Evolutionary conservation across 208 protist species (phyloP).

Genomic region (Naegleria fowleri): DNA sequence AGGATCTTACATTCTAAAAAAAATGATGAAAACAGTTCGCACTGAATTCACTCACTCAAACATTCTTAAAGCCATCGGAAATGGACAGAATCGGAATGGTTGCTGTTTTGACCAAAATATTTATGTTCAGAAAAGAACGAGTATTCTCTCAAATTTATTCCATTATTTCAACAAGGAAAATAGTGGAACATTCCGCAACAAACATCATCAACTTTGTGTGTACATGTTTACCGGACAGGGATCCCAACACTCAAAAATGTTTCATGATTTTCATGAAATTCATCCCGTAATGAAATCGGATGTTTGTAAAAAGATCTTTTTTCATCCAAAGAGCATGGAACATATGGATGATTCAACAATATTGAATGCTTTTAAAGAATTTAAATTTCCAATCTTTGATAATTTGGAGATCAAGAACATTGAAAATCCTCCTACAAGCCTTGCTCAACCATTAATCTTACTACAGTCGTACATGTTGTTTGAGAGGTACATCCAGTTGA

Average conservation of each 20-base stretch:
- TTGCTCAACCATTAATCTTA: slow-evolving; percentile 3
- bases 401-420: background rate
- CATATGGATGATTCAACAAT: background rate
- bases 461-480: background rate
- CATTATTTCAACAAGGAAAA: no score
- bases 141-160: no score
- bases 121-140: no score
- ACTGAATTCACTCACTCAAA: no score
- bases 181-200: no score
- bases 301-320: background rate
- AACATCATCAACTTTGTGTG: background rate
- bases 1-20: no score
- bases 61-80: no score
- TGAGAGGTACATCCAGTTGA: background rate
- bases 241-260: background rate
- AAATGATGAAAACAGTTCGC: no score
- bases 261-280: background rate
- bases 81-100: no score
- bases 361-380: background rate
- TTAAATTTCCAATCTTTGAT: background rate
- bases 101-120: no score
- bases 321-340: background rate
- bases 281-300: background rate
- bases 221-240: slow-evolving; percentile 15
- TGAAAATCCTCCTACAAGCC: background rate